Base-by-base conservation (phyloP, 495 filamentous ascomycete genomes). In the Penicillium pancosmium region DNA sequence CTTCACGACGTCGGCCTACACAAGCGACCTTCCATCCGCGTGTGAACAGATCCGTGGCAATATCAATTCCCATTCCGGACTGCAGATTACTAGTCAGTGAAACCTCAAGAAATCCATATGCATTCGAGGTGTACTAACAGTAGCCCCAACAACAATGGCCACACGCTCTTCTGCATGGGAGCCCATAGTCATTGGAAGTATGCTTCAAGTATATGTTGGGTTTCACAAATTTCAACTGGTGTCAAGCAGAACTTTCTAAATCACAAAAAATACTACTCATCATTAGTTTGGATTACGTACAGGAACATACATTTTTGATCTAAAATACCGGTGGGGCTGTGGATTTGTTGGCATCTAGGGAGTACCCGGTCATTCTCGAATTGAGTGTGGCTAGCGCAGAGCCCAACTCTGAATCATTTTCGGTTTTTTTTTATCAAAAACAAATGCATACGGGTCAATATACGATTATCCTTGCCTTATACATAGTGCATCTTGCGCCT, bases 61-160 rank as follows among this genome's bases (percentile, higher is more conserved):
- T 38, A 19, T 70, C 65, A 54, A 61, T 25, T 33, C 69, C 69
- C 11, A 72, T 67, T 44, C 69, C 69, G n/a, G 69, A 72, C 69
- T 72, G n/a, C 25, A 55, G 7, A 35, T 43, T 11, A 35, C 10
- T 16, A 15, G 6, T 21, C 8, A 41, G 27, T 23, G 50, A 25
- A 52, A n/a, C 15, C 41, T 23, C 15, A 31, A 41, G 8, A 2
- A 40, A 18, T 15, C 18, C 41, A 7, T 8, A 12, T 16, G 15
- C 7, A 1, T 44, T 44, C n/a, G 7, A 18, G 41, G 35, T 57
- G 44, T 46, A 68, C 65, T 68, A n/a, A 65, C 65, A 44, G 65
- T 68, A 31, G 62, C 65, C 13, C 65, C 65, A 18, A 58, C 52
- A 34, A 68, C 19, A 31, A 68, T 62, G 8, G 62, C 65, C n/a